Conservation (phyloP, 2,329 filamentous ascomycete genomes). For the Monosporascus sp. region DNA sequence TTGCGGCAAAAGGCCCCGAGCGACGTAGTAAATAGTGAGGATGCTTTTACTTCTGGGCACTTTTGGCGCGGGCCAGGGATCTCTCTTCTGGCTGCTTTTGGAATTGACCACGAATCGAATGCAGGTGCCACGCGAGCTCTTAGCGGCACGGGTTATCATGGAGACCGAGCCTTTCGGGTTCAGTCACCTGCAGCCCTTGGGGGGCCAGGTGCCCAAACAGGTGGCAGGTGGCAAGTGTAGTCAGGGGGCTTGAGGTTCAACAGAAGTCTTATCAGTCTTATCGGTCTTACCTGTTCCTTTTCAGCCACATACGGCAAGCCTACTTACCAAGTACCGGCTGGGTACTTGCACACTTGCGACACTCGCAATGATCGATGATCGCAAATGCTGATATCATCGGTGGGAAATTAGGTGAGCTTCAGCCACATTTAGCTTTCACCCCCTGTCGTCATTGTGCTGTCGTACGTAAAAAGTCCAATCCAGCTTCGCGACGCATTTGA, state of each 20-base stretch:
- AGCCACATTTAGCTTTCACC: constrained; percentile 4
- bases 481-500: no score
- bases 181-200: neutral
- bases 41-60: constrained; percentile 13
- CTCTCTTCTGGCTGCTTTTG: neutral
- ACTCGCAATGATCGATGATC: neutral
- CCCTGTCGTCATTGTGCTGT: neutral
- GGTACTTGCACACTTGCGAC: no score
- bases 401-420: constrained; percentile 4
- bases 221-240: no score
- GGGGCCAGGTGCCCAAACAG: no score
- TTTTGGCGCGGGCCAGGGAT: constrained; percentile 8
- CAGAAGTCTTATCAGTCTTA: no score
- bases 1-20: constrained; percentile 3
- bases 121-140: neutral
- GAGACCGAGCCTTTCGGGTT: neutral
- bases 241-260: no score
- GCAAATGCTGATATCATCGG: neutral
- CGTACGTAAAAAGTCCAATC: neutral
- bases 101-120: neutral
- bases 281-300: no score
- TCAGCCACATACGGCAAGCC: no score
- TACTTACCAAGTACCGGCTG: no score
- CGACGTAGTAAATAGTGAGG: constrained; percentile 5
- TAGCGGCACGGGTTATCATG: neutral